A percentile compares a stretch with the other conserved stretches of the same genome.
phyloP scores from a whole-genome alignment of 2,329 filamentous ascomycete genomes.

The Fusarium domesticum region DNA sequence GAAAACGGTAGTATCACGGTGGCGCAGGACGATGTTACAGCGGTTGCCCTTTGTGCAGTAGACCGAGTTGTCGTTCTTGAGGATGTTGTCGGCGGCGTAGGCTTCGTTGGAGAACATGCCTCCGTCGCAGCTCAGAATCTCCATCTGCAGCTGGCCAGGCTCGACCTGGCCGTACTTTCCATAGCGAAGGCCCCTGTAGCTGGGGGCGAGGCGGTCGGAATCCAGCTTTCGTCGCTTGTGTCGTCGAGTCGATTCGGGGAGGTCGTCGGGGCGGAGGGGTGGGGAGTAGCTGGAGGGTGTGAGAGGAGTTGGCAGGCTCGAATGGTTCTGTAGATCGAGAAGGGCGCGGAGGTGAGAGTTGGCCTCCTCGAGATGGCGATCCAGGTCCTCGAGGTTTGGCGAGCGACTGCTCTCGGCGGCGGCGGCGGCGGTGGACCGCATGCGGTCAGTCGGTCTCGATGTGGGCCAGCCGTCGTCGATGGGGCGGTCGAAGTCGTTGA shows the following conservation, averaged over 20 bases:
- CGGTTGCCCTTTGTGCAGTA: constrained; percentile 87
- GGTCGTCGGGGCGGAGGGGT: constrained; percentile 37
- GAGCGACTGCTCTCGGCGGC: constrained; percentile 22
- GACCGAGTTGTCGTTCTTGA: constrained; percentile 77
- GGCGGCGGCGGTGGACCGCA: constrained; percentile 16
- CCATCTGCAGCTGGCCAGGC: constrained; percentile 76
- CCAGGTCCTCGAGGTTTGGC: constrained; percentile 37
- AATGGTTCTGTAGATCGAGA: constrained; percentile 39
- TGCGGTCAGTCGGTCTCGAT: constrained; percentile 25
- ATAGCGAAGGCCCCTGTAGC: constrained; percentile 66
- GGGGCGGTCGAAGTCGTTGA: constrained; percentile 30
- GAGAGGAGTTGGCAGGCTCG: constrained; percentile 28
- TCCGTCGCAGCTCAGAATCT: constrained; percentile 86
- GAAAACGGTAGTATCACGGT: constrained; percentile 78
- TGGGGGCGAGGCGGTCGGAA: constrained; percentile 52
- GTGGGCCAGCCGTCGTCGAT: constrained; percentile 30
- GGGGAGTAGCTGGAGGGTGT: constrained; percentile 36
- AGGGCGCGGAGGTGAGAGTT: constrained; percentile 44
- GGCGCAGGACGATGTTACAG: constrained; percentile 82
- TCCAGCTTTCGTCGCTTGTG: constrained; percentile 70
- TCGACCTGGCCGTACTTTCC: constrained; percentile 86
- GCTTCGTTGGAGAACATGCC: constrained; percentile 65
- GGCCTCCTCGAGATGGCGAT: constrained; percentile 41
- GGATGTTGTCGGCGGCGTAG: constrained; percentile 75
- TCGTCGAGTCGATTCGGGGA: constrained; percentile 49